Conservation (phyloP, 2,329 filamentous ascomycete genomes). For the Diaporthe humulicola region DNA sequence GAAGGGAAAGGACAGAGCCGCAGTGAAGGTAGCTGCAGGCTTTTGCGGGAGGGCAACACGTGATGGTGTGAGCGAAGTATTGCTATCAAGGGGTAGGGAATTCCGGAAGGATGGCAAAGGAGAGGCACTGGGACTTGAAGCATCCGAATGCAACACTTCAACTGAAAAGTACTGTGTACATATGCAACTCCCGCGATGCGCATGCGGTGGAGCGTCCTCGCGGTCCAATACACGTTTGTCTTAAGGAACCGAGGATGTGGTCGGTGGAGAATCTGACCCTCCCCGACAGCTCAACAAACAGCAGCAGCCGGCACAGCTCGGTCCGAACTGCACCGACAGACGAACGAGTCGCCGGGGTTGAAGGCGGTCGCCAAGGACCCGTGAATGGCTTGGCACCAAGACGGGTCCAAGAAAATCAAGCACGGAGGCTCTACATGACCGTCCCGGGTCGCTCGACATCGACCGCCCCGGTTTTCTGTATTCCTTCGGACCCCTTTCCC, state of each 20-base stretch:
- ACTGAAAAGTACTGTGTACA: not conserved
- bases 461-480: conserved; percentile 22
- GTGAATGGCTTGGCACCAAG: conserved; percentile 27
- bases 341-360: not conserved
- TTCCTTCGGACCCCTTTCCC: conserved; percentile 28
- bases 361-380: conserved; percentile 17
- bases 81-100: not conserved
- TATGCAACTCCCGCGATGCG: not conserved
- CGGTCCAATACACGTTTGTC: conserved; percentile 10
- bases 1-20: not conserved
- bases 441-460: conserved; percentile 21
- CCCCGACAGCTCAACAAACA: conserved; percentile 10
- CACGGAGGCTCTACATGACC: conserved; percentile 13
- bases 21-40: not conserved
- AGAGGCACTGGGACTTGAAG: not conserved
- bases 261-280: conserved; percentile 39
- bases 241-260: conserved; percentile 7
- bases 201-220: not conserved
- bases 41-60: not conserved
- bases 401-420: conserved; percentile 31
- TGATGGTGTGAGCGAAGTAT: not conserved
- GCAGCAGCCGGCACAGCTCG: conserved; percentile 34
- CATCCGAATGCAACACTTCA: not conserved
- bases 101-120: not conserved
- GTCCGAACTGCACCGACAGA: conserved; percentile 38